A percentile compares a stretch with the other conserved stretches of the same genome.
Evolutionary conservation across 768 basidiomycete genomes (phyloP).

Genomic region (Psilocybe cyanescens): DNA sequence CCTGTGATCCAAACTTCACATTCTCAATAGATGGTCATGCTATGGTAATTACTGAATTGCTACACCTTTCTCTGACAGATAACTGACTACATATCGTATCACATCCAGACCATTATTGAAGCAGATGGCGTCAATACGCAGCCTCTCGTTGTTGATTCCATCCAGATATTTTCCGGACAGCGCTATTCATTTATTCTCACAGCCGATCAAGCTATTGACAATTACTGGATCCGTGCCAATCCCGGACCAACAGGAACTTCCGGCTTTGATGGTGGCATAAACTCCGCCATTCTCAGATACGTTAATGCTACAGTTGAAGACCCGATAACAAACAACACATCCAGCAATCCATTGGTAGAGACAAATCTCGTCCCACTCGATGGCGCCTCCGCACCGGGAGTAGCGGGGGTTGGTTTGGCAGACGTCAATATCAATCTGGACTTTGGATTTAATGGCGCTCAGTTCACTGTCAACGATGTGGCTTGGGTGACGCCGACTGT

Average conservation of each 20-base stretch:
- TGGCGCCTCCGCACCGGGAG: slow-evolving; percentile 32
- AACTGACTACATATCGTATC: background rate
- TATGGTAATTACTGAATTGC: slow-evolving; percentile 24
- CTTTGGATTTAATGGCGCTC: slow-evolving; percentile 21
- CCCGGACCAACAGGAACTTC: slow-evolving; percentile 21
- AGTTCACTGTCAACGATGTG: slow-evolving; percentile 35
- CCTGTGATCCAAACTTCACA: slow-evolving; percentile 46
- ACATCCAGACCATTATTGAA: slow-evolving; percentile 35
- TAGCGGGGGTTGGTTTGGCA: slow-evolving; percentile 31
- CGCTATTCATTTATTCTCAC: slow-evolving; percentile 39
- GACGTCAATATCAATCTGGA: slow-evolving; percentile 38
- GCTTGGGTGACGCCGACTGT: slow-evolving; percentile 36
- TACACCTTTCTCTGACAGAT: no score
- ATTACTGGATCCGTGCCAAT: slow-evolving; percentile 53
- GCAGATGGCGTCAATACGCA: slow-evolving; percentile 44
- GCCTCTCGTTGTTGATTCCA: slow-evolving; percentile 45
- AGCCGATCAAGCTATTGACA: slow-evolving; percentile 47
- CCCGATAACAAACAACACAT: slow-evolving; percentile 36
- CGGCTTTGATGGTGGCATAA: slow-evolving; percentile 32
- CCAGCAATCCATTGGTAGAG: slow-evolving; percentile 35
- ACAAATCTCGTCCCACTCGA: slow-evolving; percentile 34
- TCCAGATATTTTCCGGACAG: slow-evolving; percentile 42
- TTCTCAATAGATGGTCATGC: slow-evolving; percentile 50
- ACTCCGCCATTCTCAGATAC: slow-evolving; percentile 58
- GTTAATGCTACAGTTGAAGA: slow-evolving; percentile 38